Base-by-base conservation (phyloP, 2,329 filamentous ascomycete genomes). In the Cercospora zeae-maydis region DNA sequence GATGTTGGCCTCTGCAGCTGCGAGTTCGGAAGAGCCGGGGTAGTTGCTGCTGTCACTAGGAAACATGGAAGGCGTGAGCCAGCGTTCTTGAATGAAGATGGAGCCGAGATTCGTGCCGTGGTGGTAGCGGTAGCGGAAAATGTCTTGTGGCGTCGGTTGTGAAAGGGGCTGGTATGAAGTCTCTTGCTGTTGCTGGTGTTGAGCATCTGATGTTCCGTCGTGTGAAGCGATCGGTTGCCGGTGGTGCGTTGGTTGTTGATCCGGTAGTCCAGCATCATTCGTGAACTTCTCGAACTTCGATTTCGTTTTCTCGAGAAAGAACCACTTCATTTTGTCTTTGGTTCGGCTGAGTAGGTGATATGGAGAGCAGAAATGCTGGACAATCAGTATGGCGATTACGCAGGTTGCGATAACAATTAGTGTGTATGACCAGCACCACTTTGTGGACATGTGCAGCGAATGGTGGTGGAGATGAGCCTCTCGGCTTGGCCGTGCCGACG, bases 1-100 rank as follows among this genome's bases (percentile, higher is more conserved):
- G 21, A 85, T 74, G 67, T 78, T 81, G 39, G 77, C 77, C 51
- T 78, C 79, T 1, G 83, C 80, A 56, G 82, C 81, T 64, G 80
- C 82, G 11, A 86, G 74, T 69, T 87, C 85, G 63, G 79, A 82
- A 14, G 77, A 77, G 7, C 75, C 73, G 27, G 63, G 5, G 77
- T 78, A 8, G 77, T 72, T 11, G 30, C 74, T 74, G 1, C 21
- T 45, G 16, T 27, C 24, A 27, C 76, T 71, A 2, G 79, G 78
- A 66, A 83, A 86, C 71, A 84, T 80, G 60, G 76, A 80, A 1
- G 75, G 74, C 45, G 78, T 80, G 3, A 87, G 77, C 84, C 84
- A 87, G 71, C 80, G 78, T 69, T 87, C 85, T 4, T 86, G 79
- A n/a, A 86, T 80, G 71, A 85, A 87, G 51, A 86, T 78, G 9